Evolutionary conservation across 306 rosid species (phyloP), one percentile per base, ranked within the genome.

Genomic region (Cicer chorassanicum): DNA sequence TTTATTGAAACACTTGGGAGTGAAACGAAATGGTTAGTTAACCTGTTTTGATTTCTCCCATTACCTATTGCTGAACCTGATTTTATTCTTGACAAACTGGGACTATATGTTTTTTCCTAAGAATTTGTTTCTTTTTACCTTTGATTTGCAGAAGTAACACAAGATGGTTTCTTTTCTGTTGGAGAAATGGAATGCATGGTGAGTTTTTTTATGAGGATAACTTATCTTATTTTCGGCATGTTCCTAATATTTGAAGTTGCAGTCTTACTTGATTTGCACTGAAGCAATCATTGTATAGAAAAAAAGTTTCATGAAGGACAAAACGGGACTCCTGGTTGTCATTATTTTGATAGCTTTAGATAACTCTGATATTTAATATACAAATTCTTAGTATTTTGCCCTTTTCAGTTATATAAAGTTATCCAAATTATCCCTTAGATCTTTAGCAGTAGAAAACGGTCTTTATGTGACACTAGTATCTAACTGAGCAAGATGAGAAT

Each of bases 121-220:
- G 69, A 71, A 59, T 79, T 70, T 68, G 69, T 67, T 62, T 83
- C 38, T 49, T 68, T 51, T 61, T 53, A 42, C 77, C 78, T 82
- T 68, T 67, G 34, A 80, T 85, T 72, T 85, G 75, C 99, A 94
- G 97, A 94, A 87, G 96, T 94, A 80, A 94, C 99, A 42, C 80
- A 88, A 86, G 99, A 94, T 84, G 99, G 99, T 78, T 84, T 94
- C 80, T 94, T 94, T 78, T 94, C 99, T 53, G 97, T 94, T 72
- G 99, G 98, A 76, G 99, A 94, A 86, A 94, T 91, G 99, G 99
- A 92, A 87, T 94, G 99, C 89, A 94, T 94, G 99, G 99, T 94
- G 74, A 86, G 93, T 78, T 74, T 77, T 81, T 81, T 70, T 70
- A 77, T 39, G 11, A 80, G 34, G 36, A 24, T 81, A 48, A 46